These are phyloP conservation scores for Selaginella tamariscina DNA, from an alignment of 75 land plant species.

Conservation along the genomic window DNA sequence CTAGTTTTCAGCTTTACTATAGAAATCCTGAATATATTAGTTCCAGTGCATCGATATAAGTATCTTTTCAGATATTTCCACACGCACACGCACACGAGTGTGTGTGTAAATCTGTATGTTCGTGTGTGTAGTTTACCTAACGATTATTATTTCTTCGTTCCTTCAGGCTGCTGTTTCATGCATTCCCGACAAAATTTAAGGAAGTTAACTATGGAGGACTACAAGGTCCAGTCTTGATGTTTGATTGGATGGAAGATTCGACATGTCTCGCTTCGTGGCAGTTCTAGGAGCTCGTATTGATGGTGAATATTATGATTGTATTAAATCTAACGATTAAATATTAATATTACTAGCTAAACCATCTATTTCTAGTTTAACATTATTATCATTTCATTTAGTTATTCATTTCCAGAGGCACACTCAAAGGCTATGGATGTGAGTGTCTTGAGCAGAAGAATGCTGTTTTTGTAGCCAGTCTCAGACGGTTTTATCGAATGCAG, in stretches of 20 bases:
- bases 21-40: no score
- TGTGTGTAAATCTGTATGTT: no score
- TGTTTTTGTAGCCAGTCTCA: background rate
- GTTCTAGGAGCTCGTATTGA: background rate
- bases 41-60: no score
- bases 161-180: background rate
- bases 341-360: no score
- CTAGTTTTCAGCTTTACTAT: no score
- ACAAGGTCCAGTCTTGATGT: background rate
- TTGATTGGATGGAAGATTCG: conserved; percentile 1
- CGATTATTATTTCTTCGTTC: background rate
- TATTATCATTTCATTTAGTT: no score
- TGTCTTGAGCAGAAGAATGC: background rate
- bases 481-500: background rate
- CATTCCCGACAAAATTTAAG: background rate
- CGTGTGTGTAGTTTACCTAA: no score
- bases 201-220: background rate
- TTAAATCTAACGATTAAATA: background rate
- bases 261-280: background rate
- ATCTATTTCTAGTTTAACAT: no score
- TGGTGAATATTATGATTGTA: background rate
- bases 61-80: no score
- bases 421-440: background rate
- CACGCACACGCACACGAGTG: no score
- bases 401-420: background rate